Base-by-base conservation (phyloP, 179 eudicot genomes). In the Silene noctiflora region DNA sequence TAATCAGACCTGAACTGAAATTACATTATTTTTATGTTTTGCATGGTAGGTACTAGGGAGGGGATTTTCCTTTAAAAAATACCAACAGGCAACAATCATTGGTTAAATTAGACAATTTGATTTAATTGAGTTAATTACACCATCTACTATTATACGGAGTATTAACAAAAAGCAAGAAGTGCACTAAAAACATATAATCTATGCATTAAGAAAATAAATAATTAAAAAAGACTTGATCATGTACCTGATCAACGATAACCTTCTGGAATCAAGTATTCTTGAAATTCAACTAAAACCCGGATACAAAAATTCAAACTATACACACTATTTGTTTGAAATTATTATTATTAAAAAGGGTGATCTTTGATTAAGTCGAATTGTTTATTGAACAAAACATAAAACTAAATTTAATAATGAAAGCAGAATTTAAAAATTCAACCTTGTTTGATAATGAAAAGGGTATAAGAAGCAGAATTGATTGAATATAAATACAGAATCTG, bases 331-430 rank as follows among this genome's bases (percentile, higher is more conserved):
- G 2, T 56, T 56, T 29, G 33, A n/a, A 0, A 13, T 14, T 56
- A 0, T 11, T 2, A 3, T 59, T 62, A 25, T 22, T n/a, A 35
- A 67, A 67, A 65, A 21, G 22, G 4, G 22, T 67, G 35, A 5
- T 66, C 70, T 66, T 66, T 66, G 24, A 66, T 66, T 20, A 66
- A 66, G 70, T 64, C n/a, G 14, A 64, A 64, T 7, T 7, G 16
- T 24, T 24, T 21, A 7, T 11, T 24, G 9, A 7, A 24, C 21
- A 22, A 20, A 27, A 5, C 0, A 35, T 33, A 33, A 33, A 33
- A 4, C 6, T 4, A 35, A 42, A 42, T 42, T 42, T 5, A 27
- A 25, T 17, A 65, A 65, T 25, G 48, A 42, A 42, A 10, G 12
- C 48, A 42, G 13, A 42, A 42, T 42, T 42, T 42, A 24, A 22